Percentiles rank a stretch among this genome's conserved stretches.
These are phyloP conservation scores for Boehmeria nivea DNA, from an alignment of 306 rosid species.

Conservation along the genomic window DNA sequence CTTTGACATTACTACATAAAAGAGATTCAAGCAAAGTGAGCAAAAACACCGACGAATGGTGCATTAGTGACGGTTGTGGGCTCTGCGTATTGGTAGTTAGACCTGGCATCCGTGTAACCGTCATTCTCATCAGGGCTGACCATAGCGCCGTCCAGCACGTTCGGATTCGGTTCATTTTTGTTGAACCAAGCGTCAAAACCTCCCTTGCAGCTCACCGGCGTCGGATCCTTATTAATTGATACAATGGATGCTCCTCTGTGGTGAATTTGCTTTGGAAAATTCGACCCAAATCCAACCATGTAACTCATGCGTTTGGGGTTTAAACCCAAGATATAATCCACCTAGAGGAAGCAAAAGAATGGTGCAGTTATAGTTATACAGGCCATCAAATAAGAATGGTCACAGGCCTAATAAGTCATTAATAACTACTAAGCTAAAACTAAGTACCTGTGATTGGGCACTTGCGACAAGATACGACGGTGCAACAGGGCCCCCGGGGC, in stretches of 20 bases:
- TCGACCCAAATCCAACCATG: slow-evolving; percentile 65
- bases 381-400: too few species aligned
- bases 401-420: too few species aligned
- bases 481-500: slow-evolving; percentile 4
- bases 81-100: slow-evolving; percentile 31
- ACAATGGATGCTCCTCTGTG: slow-evolving; percentile 70
- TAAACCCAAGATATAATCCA: slow-evolving; percentile 53
- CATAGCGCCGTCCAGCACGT: slow-evolving; percentile 47
- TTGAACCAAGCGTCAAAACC: slow-evolving; percentile 38
- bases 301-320: slow-evolving; percentile 48
- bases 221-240: slow-evolving; percentile 28
- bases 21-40: slow-evolving; percentile 27
- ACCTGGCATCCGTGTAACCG: slow-evolving; percentile 24
- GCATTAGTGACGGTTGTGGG: slow-evolving; percentile 40
- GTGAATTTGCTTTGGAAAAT: slow-evolving; percentile 38
- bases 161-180: slow-evolving; percentile 38
- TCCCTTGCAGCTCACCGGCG: slow-evolving; percentile 37
- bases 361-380: not conserved
- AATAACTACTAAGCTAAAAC: not conserved
- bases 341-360: slow-evolving; percentile 11
- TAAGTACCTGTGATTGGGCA: slow-evolving; percentile 44
- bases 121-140: slow-evolving; percentile 43
- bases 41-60: slow-evolving; percentile 52
- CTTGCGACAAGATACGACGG: slow-evolving; percentile 31
- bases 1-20: too few species aligned